Base-by-base conservation (phyloP, 768 basidiomycete species). In the Saitozyma sp. region DNA sequence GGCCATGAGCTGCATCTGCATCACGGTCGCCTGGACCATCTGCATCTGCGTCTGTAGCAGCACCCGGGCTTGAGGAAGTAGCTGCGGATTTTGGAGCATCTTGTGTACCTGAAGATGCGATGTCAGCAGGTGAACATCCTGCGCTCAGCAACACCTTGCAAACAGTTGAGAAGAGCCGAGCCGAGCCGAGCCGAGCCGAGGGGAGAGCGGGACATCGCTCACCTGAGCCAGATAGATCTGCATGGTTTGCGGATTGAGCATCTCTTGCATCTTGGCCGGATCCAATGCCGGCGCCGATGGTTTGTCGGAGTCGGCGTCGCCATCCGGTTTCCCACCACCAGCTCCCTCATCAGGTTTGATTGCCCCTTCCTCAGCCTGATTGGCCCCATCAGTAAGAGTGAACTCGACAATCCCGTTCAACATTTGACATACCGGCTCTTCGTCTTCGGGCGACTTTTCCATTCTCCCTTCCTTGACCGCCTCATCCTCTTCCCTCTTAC, bases 91-190 rank as follows among this genome's bases (percentile, higher is more conserved):
- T 17, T 66, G 61, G 9, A 72, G 52, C 73, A 75, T 75, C 49
- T 68, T 71, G 41, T 61, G 58, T 11, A 68, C 64, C 73, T 74
- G 56, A 7, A 29, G 29, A 29, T 29, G 29, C 29, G 29, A 29
- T 29, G 29, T 49, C 13, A 39, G 87, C 55, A 91, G 83, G 70
- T 93, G 91, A 82, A 81, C 64, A 92, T 8, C 54, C 29, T 2
- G 29, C 29, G 29, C 29, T 29, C 29, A 5, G 5, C 29, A 29
- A 29, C 29, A 29, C 29, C 42, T 16, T 37, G 42, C 16, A 38
- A 54, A 6, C 50, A 49, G 20, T 20, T 29, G 29, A 29, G 2
- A 29, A 5, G 5, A 54, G 41, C 17, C 10, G 17, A 41, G 19
- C 14, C 13, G 41, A n/a, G n/a, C n/a, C n/a, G 5, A 54, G 41